phyloP scores from a whole-genome alignment of 257 asterid species.

The Gentiana dahurica region DNA sequence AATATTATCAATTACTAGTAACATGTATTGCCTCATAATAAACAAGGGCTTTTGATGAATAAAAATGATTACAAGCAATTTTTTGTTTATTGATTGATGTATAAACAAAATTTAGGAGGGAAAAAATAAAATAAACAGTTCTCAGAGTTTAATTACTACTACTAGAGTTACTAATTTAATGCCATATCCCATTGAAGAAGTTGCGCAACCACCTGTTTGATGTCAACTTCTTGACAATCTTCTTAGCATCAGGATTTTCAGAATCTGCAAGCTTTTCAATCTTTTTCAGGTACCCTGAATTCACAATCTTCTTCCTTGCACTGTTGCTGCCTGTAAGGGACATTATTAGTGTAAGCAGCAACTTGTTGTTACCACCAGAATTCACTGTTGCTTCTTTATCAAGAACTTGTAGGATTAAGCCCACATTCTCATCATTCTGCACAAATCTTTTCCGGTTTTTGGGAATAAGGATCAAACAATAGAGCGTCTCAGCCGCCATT shows the following conservation, averaged over 20 bases:
- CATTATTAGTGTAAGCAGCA: conserved; percentile 69
- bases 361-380: conserved; percentile 55
- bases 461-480: conserved; percentile 52
- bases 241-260: conserved; percentile 75
- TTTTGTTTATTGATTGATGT: too few species aligned
- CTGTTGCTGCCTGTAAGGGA: conserved; percentile 53
- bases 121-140: not conserved
- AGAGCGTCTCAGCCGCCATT: conserved; percentile 74
- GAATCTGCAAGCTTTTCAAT: conserved; percentile 75
- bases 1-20: too few species aligned
- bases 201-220: conserved; percentile 47
- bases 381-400: conserved; percentile 39
- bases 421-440: conserved; percentile 60
- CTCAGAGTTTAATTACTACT: too few species aligned
- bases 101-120: conserved; percentile 5
- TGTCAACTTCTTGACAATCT: conserved; percentile 57
- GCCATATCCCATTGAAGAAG: conserved; percentile 61
- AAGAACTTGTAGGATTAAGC: conserved; percentile 53
- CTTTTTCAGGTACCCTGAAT: conserved; percentile 57
- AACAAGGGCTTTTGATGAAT: too few species aligned
- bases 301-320: conserved; percentile 75
- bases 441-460: conserved; percentile 61
- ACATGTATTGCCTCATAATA: too few species aligned
- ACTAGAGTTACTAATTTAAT: conserved; percentile 16
- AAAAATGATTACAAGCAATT: too few species aligned